Evolutionary conservation across 306 rosid genomes (phyloP).

Genomic region (Pyrus betulifolia): DNA sequence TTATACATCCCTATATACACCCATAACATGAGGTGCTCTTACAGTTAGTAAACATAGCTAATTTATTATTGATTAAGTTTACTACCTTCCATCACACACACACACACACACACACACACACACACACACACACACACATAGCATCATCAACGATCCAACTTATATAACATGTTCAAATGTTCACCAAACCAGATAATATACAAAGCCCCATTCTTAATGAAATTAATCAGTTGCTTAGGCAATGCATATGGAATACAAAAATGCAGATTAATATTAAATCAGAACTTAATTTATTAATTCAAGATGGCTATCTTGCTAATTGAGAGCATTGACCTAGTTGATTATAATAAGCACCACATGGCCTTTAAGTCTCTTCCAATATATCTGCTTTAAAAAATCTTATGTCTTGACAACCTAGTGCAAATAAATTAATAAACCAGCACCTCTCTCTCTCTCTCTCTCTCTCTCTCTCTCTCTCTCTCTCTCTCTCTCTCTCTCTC

Average conservation of each 20-base stretch:
- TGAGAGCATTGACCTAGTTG: background rate
- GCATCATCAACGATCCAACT: background rate
- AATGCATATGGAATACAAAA: background rate
- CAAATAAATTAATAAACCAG: background rate
- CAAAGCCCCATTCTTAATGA: background rate
- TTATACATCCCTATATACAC: too few species aligned
- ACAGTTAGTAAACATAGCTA: too few species aligned
- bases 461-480: background rate
- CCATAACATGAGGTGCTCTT: too few species aligned
- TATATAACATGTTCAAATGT: background rate
- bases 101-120: too few species aligned
- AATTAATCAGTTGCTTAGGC: background rate
- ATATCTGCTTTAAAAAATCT: background rate
- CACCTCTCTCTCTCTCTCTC: background rate
- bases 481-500: background rate
- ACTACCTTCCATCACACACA: too few species aligned
- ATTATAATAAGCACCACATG: background rate
- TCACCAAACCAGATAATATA: background rate
- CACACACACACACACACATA: too few species aligned
- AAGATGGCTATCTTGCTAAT: background rate
- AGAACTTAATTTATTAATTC: background rate
- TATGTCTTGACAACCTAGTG: background rate
- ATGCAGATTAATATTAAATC: background rate
- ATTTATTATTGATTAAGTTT: too few species aligned
- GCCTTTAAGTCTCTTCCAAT: background rate